Base-by-base conservation (phyloP, 371 early-diverging fungal genomes). In the Syncephalis fuscata region DNA sequence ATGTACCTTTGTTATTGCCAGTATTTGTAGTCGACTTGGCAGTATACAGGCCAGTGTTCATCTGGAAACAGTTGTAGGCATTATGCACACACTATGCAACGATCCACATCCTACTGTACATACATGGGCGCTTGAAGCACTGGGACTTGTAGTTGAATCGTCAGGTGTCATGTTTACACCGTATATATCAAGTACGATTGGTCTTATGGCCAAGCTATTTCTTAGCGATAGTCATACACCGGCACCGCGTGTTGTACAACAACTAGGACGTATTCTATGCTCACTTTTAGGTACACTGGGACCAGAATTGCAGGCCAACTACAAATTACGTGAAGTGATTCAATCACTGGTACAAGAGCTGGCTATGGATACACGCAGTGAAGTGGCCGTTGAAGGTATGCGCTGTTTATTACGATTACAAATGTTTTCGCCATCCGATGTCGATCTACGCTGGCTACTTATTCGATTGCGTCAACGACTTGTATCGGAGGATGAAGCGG, bases 31-130 rank as follows among this genome's bases (percentile, higher is more conserved):
- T 21, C 78, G 85, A 47, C 85, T 90, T 1, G 95, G 97, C 0
- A 82, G 91, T 3, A 84, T 94, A 76, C 87, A 86, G 3, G 88
- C 88, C 0, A 76, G 80, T 14, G 64, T 76, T 0, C 88, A 91
- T 56, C 58, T 96, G 26, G 79, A 84, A 37, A 89, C 88, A 1
- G 79, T 89, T 8, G 87, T 92, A 3, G 91, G 87, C 3, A 78
- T 93, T 45, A 61, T 96, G 45, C 74, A 89, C 7, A 88, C 93
- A 0, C 71, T 96, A 17, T 80, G 88, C 3, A 76, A 82, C 32
- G 97, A 96, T 57, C 75, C 88, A 1, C 90, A 96, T 56, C 90
- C 94, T 0, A 66, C 90, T 0, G 93, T 96, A 2, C 93, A 94
- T 58, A 76, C 81, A 1, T 96, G 94, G 92, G 91, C 94, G 0